phyloP scores from a whole-genome alignment of 2,329 filamentous ascomycete species.

The Aaosphaeria arxii region DNA sequence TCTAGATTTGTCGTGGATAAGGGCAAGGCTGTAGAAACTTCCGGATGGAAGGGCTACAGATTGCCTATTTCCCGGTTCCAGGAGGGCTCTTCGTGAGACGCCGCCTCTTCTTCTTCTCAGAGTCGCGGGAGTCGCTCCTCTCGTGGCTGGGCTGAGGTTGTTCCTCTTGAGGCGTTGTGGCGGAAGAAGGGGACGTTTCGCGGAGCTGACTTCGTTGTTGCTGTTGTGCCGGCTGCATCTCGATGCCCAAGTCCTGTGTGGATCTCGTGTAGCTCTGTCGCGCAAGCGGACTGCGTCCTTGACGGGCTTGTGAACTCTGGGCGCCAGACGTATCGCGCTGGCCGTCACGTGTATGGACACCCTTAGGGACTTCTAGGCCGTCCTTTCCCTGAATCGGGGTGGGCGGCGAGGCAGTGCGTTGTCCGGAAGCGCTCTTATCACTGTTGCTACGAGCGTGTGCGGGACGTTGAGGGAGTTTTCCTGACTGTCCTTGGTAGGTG shows the following conservation, averaged over 20 bases:
- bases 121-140: constrained; percentile 31
- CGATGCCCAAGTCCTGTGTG: constrained; percentile 27
- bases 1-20: no score
- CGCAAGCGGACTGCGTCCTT: constrained; percentile 45
- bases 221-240: constrained; percentile 32
- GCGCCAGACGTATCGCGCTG: constrained; percentile 11
- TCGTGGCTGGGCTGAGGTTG: constrained; percentile 15
- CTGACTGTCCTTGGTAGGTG: constrained; percentile 25
- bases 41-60: no score
- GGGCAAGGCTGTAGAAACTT: no score
- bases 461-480: constrained; percentile 18
- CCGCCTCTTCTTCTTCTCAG: constrained; percentile 30
- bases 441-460: constrained; percentile 19
- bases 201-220: constrained; percentile 32
- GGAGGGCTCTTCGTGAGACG: constrained; percentile 34
- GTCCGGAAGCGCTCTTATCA: constrained; percentile 2
- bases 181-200: constrained; percentile 30
- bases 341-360: constrained; percentile 16
- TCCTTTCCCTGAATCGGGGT: constrained; percentile 22
- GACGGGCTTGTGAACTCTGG: constrained; percentile 18
- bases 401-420: constrained; percentile 24
- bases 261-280: constrained; percentile 42
- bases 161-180: constrained; percentile 9
- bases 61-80: constrained; percentile 6
- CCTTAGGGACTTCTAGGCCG: constrained; percentile 28